These are phyloP conservation scores for Neurospora sp. DNA, from an alignment of 495 filamentous ascomycete species.

Conservation along the genomic window DNA sequence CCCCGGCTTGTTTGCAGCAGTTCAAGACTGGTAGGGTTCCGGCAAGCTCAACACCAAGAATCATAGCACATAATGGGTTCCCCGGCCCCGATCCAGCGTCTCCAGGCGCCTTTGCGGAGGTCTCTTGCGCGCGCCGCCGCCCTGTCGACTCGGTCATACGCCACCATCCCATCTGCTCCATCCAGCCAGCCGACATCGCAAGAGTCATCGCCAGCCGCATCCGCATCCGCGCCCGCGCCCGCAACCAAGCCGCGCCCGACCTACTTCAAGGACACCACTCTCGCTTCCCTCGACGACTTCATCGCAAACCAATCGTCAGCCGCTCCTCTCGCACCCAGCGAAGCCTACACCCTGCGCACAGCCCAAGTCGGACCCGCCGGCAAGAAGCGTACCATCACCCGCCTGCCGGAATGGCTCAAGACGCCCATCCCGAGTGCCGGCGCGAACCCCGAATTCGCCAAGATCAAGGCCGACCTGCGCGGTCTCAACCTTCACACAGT, in stretches of 20 bases:
- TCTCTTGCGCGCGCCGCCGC: slow-evolving; percentile 16
- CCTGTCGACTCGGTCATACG: slow-evolving; percentile 16
- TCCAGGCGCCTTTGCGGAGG: slow-evolving; percentile 23
- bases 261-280: slow-evolving; percentile 74
- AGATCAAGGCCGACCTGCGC: slow-evolving; percentile 84
- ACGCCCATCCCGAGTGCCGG: slow-evolving; percentile 78
- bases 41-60: neutral
- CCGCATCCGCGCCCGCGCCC: slow-evolving; percentile 8
- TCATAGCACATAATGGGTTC: slow-evolving; percentile 17
- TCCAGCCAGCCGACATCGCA: slow-evolving; percentile 7
- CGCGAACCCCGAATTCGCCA: slow-evolving; percentile 65
- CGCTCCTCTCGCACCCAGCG: slow-evolving; percentile 36
- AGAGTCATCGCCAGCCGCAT: slow-evolving; percentile 1
- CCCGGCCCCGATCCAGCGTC: slow-evolving; percentile 18
- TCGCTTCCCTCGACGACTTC: slow-evolving; percentile 82
- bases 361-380: slow-evolving; percentile 74
- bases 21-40: neutral
- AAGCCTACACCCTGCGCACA: slow-evolving; percentile 59
- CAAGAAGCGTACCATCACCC: slow-evolving; percentile 77
- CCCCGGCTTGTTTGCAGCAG: neutral
- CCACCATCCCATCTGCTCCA: slow-evolving; percentile 20
- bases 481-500: slow-evolving; percentile 89
- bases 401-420: slow-evolving; percentile 90
- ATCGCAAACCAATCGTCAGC: slow-evolving; percentile 36
- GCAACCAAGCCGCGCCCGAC: slow-evolving; percentile 39